Percentiles rank a stretch among this genome's conserved stretches.
These are phyloP conservation scores for Melampsora americana DNA, from an alignment of 1,284 basidiomycete genomes.

Conservation along the genomic window DNA sequence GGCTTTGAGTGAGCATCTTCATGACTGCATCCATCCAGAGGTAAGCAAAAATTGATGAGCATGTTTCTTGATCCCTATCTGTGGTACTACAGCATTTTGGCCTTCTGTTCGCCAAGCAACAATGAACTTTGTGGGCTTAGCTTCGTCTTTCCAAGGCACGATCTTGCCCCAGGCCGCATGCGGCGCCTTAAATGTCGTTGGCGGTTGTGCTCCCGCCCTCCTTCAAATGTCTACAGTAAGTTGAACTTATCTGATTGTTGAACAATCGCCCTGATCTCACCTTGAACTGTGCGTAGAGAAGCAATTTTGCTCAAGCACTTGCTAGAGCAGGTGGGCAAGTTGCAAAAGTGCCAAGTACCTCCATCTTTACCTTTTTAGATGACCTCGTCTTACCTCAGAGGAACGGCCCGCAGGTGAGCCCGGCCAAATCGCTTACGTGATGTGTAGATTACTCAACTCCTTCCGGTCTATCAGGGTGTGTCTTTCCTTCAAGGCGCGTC, in stretches of 20 bases:
- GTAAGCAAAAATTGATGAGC: background rate
- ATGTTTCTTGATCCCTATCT: background rate
- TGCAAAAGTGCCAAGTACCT: constrained; percentile 44
- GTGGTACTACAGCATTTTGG: constrained; percentile 18
- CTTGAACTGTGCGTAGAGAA: constrained; percentile 8
- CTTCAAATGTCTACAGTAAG: constrained; percentile 9
- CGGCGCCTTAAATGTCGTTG: background rate
- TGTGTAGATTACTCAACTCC: background rate
- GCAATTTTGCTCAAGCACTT: background rate
- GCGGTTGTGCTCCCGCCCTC: constrained; percentile 11
- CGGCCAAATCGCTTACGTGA: background rate
- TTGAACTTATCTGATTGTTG: background rate
- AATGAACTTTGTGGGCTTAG: constrained; percentile 9
- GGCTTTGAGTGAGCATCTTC: constrained; percentile 22
- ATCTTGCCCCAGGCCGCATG: background rate
- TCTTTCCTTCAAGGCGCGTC: constrained; percentile 19
- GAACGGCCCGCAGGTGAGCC: background rate
- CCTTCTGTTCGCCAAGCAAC: constrained; percentile 14
- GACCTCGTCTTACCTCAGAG: constrained; percentile 46
- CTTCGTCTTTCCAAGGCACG: constrained; percentile 20
- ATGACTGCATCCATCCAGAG: no score
- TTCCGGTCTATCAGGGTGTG: constrained; percentile 6
- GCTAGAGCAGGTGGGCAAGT: no score
- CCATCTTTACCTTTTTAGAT: constrained; percentile 44
- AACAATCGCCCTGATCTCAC: background rate